These are phyloP conservation scores for Rhytidhysteron rufulum DNA, from an alignment of 2,329 filamentous ascomycete species.

Conservation along the genomic window DNA sequence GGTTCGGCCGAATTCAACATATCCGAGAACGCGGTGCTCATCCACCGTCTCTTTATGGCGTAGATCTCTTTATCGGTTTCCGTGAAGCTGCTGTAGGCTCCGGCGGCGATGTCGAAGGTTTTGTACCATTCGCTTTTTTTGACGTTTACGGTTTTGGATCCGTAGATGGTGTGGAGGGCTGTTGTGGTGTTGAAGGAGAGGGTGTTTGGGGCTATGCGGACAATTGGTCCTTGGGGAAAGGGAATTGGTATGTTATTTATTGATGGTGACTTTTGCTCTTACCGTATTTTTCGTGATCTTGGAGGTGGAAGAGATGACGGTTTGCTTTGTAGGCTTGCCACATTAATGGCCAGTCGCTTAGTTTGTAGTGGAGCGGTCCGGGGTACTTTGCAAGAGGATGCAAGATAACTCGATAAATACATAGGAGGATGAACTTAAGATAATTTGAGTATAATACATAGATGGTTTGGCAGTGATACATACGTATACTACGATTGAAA, in stretches of 20 bases:
- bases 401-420: conserved; percentile 19
- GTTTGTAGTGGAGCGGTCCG: conserved; percentile 21
- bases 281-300: conserved; percentile 24
- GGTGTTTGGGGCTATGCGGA: conserved; percentile 22
- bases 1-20: conserved; percentile 38
- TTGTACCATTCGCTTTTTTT: conserved; percentile 45
- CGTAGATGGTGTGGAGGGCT: conserved; percentile 22
- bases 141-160: conserved; percentile 37
- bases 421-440: conserved; percentile 1
- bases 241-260: background rate
- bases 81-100: conserved; percentile 37
- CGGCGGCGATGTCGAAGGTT: conserved; percentile 38
- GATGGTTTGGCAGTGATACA: background rate
- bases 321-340: conserved; percentile 24
- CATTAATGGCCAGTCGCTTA: conserved; percentile 20
- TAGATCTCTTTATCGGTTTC: conserved; percentile 38
- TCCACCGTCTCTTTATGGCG: conserved; percentile 38
- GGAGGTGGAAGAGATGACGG: conserved; percentile 21
- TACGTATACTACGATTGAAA: background rate
- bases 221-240: conserved; percentile 14
- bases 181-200: conserved; percentile 25
- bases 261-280: background rate
- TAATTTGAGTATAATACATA: background rate
- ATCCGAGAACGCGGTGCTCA: conserved; percentile 40
- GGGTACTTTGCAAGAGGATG: conserved; percentile 24